These are phyloP conservation scores for Triticum urartu DNA, from an alignment of 176 grass and related monocot genomes.

Conservation along the genomic window DNA sequence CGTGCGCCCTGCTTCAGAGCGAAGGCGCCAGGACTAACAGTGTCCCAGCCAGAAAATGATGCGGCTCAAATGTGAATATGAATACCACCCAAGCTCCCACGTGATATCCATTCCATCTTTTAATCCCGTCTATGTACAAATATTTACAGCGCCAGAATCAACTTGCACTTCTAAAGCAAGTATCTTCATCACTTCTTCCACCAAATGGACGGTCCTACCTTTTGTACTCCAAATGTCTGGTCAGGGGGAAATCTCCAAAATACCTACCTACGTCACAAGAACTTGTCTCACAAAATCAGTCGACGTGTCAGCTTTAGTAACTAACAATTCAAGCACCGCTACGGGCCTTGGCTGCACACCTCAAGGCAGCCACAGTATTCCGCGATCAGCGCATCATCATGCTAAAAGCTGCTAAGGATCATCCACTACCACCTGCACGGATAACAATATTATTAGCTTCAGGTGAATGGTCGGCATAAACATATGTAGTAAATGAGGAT, in stretches of 20 bases:
- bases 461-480: constrained; percentile 6
- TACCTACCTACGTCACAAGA: not conserved
- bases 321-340: not conserved
- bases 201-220: not conserved
- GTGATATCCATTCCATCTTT: not conserved
- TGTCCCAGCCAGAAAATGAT: too few species aligned
- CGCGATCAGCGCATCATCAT: not conserved
- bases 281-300: constrained; percentile 15
- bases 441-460: constrained; percentile 22
- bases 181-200: not conserved
- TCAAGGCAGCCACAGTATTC: constrained; percentile 1
- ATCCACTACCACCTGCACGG: constrained; percentile 14
- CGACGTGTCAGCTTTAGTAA: not conserved
- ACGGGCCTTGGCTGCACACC: not conserved
- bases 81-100: not conserved
- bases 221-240: not conserved
- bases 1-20: too few species aligned
- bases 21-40: too few species aligned
- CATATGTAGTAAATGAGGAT: not conserved
- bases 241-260: not conserved
- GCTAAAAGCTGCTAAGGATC: constrained; percentile 1
- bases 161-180: constrained; percentile 8
- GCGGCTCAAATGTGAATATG: not conserved
- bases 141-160: constrained; percentile 41
- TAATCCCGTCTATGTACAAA: constrained; percentile 12